phyloP scores from a whole-genome alignment of 441 rosid genomes.

The Metrosideros polymorpha region DNA sequence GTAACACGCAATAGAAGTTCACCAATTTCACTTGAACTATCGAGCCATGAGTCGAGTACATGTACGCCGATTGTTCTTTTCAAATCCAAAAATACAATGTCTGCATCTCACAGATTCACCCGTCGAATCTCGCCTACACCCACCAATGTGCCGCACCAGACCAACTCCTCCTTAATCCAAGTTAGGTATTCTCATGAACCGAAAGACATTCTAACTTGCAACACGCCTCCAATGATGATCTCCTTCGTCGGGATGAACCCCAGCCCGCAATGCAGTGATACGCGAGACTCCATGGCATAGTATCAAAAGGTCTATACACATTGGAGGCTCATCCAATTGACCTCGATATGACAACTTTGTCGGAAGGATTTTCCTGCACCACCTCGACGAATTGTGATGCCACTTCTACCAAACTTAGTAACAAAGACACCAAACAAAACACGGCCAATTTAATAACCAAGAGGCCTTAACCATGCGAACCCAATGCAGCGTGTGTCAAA shows the following conservation, averaged over 20 bases:
- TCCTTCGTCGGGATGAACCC: not conserved
- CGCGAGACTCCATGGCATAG: not conserved
- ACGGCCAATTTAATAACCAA: not conserved
- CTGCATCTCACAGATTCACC: not conserved
- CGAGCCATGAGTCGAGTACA: not conserved
- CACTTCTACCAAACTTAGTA: not conserved
- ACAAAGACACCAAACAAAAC: not conserved
- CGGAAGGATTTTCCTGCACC: not conserved
- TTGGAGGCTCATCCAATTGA: not conserved
- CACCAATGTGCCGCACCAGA: not conserved
- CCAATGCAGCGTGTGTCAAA: not conserved
- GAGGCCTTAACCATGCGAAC: not conserved
- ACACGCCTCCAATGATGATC: not conserved
- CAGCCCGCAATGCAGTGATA: not conserved
- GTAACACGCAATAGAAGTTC: not conserved
- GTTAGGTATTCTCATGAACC: not conserved
- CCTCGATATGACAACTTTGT: not conserved
- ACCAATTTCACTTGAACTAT: not conserved
- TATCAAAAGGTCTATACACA: not conserved
- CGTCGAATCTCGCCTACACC: no score
- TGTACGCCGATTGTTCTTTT: not conserved
- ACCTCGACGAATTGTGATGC: not conserved
- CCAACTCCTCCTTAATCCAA: not conserved
- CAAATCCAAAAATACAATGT: not conserved
- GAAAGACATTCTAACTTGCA: not conserved